phyloP scores from a whole-genome alignment of 441 rosid species.

The Biscutella laevigata region DNA sequence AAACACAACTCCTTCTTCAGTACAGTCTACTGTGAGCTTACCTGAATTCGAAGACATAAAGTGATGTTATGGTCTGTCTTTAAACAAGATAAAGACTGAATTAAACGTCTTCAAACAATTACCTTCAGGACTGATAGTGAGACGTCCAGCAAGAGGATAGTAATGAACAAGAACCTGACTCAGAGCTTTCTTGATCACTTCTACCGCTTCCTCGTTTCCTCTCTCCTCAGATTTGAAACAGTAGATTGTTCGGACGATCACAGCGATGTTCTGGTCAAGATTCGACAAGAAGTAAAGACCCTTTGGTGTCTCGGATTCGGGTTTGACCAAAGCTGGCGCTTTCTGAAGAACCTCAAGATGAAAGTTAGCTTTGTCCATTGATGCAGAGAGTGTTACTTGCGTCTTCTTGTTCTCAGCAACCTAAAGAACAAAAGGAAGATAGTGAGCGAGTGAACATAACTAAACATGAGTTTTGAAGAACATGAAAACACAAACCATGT shows the following conservation, averaged over 20 bases:
- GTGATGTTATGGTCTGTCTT: neutral
- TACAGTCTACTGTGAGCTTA: slow-evolving; percentile 64
- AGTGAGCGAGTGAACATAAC: neutral
- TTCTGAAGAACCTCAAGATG: slow-evolving; percentile 49
- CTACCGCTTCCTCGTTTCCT: slow-evolving; percentile 53
- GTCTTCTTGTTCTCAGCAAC: slow-evolving; percentile 35
- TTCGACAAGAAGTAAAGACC: slow-evolving; percentile 75
- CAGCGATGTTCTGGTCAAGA: slow-evolving; percentile 76
- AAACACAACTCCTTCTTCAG: slow-evolving; percentile 75
- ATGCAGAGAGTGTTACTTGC: slow-evolving; percentile 22
- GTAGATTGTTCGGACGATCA: slow-evolving; percentile 60
- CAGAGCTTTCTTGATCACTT: slow-evolving; percentile 61
- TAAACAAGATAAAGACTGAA: neutral
- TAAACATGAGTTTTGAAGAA: neutral
- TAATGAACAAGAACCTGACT: slow-evolving; percentile 71
- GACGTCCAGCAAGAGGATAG: slow-evolving; percentile 80
- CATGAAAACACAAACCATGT: slow-evolving; percentile 20
- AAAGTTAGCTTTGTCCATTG: slow-evolving; percentile 28
- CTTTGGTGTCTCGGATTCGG: slow-evolving; percentile 58
- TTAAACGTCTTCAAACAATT: neutral
- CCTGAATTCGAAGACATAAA: slow-evolving; percentile 15
- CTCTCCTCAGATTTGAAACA: slow-evolving; percentile 60
- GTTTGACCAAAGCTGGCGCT: slow-evolving; percentile 50
- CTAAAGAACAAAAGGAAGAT: slow-evolving; percentile 26
- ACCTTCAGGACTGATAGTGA: slow-evolving; percentile 69